A percentile compares a stretch with the other conserved stretches of the same genome.
Conservation (phyloP, 257 asterid genomes). For the Anisodus acutangulus region DNA sequence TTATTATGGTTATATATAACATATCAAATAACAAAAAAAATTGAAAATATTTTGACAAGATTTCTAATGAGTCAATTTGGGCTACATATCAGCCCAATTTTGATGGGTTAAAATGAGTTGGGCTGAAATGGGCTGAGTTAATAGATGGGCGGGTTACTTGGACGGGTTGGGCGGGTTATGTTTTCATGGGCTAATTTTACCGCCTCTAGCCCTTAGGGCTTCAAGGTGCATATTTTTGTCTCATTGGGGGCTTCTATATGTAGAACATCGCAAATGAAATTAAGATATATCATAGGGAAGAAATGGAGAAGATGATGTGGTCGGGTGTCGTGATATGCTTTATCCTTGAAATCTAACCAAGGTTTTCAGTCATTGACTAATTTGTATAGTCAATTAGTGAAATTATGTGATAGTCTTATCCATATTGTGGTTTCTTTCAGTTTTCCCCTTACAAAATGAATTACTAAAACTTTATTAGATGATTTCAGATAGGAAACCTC, state of each 20-base stretch:
- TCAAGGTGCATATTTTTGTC: no score
- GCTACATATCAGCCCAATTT: no score
- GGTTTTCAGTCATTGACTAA: not conserved
- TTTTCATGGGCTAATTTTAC: no score
- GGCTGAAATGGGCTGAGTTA: no score
- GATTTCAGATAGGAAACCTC: conserved; percentile 7
- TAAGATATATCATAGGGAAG: not conserved
- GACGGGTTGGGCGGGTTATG: no score
- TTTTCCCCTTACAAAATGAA: not conserved
- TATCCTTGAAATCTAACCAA: conserved; percentile 5
- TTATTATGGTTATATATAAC: no score
- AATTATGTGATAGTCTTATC: not conserved
- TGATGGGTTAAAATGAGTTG: no score
- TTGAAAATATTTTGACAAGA: no score
- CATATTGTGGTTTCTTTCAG: not conserved
- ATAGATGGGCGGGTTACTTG: no score
- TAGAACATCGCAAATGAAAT: not conserved
- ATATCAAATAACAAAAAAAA: no score
- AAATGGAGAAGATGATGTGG: conserved; percentile 10
- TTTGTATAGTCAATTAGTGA: not conserved
- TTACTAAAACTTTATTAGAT: not conserved
- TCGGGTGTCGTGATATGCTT: not conserved
- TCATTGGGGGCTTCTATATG: not conserved
- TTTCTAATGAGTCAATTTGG: no score
- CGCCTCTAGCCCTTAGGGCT: no score